Base-by-base conservation (phyloP, 164 flowering plant genomes). In the Cinnamomum chago region DNA sequence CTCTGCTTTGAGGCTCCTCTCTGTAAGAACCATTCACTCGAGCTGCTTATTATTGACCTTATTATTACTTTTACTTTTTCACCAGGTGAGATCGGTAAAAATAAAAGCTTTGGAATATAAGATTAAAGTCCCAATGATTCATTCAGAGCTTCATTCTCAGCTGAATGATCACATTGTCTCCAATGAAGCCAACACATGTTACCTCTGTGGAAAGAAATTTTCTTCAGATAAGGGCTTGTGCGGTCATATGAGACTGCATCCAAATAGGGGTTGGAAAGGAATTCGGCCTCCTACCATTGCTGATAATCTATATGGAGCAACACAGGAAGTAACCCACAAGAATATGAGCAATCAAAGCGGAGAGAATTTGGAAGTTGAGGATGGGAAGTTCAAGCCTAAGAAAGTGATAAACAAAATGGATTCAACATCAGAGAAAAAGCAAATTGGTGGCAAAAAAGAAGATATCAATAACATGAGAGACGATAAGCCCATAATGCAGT, bases 181-280 rank as follows among this genome's bases (percentile, higher is more conserved):
- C 40, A 20, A 67, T 2, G 27, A 64, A 5, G n/a, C 18, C 40
- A 35, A 28, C 47, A 40, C 52, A 17, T 76, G 78, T 33, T 50
- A 23, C 69, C 50, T 52, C 13, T 76, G 78, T 69, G n/a, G 22
- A 62, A 76, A 70, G 78, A 33, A 62, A 6, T 76, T 76, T 24
- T 58, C 65, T 10, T 76, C 78, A 14, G 27, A 12, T 2, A 76
- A 76, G 62, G 47, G 73, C 13, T 72, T 76, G 58, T 75, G 58
- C 18, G 77, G 77, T 18, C 77, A 75, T 58, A 75, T 75, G 78
- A 76, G 78, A 72, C 62, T 62, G 70, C 78, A 76, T 62, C 78
- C 78, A 20, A 62, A 50, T 6, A 24, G 78, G 70, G 50, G 24
- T 20, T 74, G 76, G 76, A 47, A 71, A 22, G 76, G 76, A 28